Evolutionary conservation across 2,329 filamentous ascomycete species (phyloP), one percentile per base, ranked within the genome.

Genomic region (Celoporthe dispersa): DNA sequence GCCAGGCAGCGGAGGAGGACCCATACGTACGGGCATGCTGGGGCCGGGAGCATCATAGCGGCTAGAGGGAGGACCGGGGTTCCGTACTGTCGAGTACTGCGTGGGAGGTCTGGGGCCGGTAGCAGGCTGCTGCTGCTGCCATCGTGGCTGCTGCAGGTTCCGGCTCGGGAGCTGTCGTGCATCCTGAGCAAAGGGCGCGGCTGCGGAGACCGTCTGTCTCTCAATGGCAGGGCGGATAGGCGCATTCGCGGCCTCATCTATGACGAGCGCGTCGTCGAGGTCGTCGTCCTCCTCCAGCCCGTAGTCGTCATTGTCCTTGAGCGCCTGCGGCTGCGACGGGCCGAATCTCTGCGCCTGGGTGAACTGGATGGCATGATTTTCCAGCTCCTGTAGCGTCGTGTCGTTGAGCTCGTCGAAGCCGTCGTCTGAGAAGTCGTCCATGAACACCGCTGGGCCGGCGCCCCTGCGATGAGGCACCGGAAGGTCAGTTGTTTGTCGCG

Each of bases 401-500:
- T 85, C 83, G 73, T 88, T 86, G 57, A 91, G 80, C 55, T 86
- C 83, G 77, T 91, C 88, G 74, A 92, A 83, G 71, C 85, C 88
- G 76, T 90, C 89, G 77, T 91, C 89, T 70, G 84, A 87, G 76
- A 89, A 91, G 72, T 88, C 86, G 80, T 90, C 87, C 80, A 86
- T 85, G n/a, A 51, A 48, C 60, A 68, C 68, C 68, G 68, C 28
- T 59, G 62, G 39, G 60, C 53, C 61, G 41, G 51, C 28, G 61
- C 31, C 64, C 41, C 39, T 48, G 41, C 41, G 62, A 48, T 28
- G 35, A 28, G 53, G 33, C 57, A 60, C 57, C 19, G 57, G 8
- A 9, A 22, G 6, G 33, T 35, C 9, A n/a, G 33, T 37, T 60
- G 33, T n/a, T 37, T n/a, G 57, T 60, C 57, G 33, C 57, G 33